Percentiles rank a stretch among this genome's conserved stretches.
Conservation (phyloP, 495 filamentous ascomycete genomes). For the Hyaloscypha bicolor region DNA sequence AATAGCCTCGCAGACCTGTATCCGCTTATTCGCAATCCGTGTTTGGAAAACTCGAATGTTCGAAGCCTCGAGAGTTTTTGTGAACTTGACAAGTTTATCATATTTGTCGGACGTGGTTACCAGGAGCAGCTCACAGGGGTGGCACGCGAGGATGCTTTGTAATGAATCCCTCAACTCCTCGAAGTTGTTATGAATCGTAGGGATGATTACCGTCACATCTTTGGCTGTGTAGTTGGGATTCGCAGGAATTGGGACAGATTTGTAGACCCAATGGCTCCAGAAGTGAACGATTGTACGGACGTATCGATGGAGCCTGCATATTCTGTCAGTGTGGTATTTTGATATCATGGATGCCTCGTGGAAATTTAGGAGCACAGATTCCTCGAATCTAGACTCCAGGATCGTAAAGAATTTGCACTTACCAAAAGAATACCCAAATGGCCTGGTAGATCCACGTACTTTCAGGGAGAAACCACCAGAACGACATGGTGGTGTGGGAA, state of each 20-base stretch:
- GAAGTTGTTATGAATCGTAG: slow-evolving; percentile 62
- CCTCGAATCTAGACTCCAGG: neutral
- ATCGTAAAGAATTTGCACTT: neutral
- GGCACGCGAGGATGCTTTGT: slow-evolving; percentile 56
- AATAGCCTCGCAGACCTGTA: slow-evolving; percentile 80
- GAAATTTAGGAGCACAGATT: slow-evolving; percentile 1
- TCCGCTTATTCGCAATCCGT: slow-evolving; percentile 75
- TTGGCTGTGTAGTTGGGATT: slow-evolving; percentile 64
- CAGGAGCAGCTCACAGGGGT: slow-evolving; percentile 53
- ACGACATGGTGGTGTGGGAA: slow-evolving; percentile 2
- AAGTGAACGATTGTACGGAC: slow-evolving; percentile 66
- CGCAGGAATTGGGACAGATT: slow-evolving; percentile 61
- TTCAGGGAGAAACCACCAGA: neutral
- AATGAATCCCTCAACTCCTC: slow-evolving; percentile 54
- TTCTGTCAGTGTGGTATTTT: neutral
- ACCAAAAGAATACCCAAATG: slow-evolving; percentile 1
- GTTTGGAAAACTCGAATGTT: slow-evolving; percentile 59
- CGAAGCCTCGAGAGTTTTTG: slow-evolving; percentile 56
- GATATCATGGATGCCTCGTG: neutral
- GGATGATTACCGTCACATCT: slow-evolving; percentile 77
- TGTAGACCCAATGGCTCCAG: slow-evolving; percentile 64
- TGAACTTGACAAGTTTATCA: slow-evolving; percentile 45
- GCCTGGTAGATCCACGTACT: neutral
- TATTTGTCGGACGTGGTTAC: slow-evolving; percentile 58
- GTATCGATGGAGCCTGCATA: slow-evolving; percentile 49